Conservation (phyloP, 2,329 filamentous ascomycete species). For the Aureobasidium lini region DNA sequence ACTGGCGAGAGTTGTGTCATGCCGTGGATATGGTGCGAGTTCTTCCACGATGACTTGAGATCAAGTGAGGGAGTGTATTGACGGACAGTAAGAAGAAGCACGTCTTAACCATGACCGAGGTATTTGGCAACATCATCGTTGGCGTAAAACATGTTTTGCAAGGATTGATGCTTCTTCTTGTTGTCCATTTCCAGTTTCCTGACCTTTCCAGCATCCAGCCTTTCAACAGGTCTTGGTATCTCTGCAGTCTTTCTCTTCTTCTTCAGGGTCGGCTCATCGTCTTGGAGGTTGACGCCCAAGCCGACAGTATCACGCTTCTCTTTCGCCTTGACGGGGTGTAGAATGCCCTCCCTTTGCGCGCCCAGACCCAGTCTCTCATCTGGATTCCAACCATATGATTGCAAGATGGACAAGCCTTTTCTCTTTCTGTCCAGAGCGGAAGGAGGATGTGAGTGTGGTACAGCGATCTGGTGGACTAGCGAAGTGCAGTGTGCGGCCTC, state of each 20-base stretch:
- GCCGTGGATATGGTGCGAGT: no score
- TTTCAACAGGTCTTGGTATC: conserved; percentile 20
- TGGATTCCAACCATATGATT: conserved; percentile 65
- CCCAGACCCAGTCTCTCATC: conserved; percentile 68
- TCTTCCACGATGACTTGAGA: background rate
- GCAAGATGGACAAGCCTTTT: conserved; percentile 61
- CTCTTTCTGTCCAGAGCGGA: conserved; percentile 62
- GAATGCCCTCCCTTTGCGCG: conserved; percentile 58
- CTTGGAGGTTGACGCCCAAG: conserved; percentile 44
- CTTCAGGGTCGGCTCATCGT: conserved; percentile 12
- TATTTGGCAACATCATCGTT: conserved; percentile 72
- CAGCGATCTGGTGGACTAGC: conserved; percentile 63
- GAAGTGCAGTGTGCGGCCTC: conserved; percentile 47
- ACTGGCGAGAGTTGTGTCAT: no score
- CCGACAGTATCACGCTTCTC: conserved; percentile 70
- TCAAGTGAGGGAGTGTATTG: background rate
- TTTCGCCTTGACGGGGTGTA: conserved; percentile 65
- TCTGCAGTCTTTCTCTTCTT: conserved; percentile 9
- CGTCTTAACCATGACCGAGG: conserved; percentile 38
- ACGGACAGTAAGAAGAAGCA: no score
- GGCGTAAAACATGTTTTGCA: conserved; percentile 66
- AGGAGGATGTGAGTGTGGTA: conserved; percentile 63
- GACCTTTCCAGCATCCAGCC: conserved; percentile 63
- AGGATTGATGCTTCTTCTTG: conserved; percentile 34
- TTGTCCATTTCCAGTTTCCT: conserved; percentile 55